Percentiles rank a stretch among this genome's conserved stretches.
These are phyloP conservation scores for Coniochaeta sp. DNA, from an alignment of 2,329 filamentous ascomycete species.

Conservation along the genomic window DNA sequence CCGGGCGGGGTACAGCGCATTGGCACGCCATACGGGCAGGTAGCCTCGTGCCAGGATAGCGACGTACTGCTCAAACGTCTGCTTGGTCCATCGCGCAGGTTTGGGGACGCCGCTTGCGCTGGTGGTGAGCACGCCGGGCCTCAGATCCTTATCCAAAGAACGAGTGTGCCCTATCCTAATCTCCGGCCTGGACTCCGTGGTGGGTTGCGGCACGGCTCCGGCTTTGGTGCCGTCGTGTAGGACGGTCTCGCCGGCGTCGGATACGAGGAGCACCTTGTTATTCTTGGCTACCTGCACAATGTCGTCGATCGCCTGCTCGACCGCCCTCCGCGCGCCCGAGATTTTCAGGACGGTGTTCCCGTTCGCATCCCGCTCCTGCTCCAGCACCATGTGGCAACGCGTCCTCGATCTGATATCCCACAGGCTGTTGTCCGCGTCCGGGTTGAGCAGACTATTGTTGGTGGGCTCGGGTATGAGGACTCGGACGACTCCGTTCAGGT, in stretches of 20 bases:
- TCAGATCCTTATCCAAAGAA: conserved; percentile 4
- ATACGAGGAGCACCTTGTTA: conserved; percentile 11
- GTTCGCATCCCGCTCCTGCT: conserved; percentile 4
- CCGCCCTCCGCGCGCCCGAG: conserved; percentile 13
- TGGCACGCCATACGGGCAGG: conserved; percentile 23
- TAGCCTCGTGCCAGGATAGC: conserved; percentile 30
- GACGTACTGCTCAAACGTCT: conserved; percentile 35
- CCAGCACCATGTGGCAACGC: conserved; percentile 16
- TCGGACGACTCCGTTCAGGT: conserved; percentile 14
- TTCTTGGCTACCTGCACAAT: conserved; percentile 12
- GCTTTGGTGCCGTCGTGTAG: conserved; percentile 5
- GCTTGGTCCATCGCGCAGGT: conserved; percentile 33
- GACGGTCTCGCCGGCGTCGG: conserved; percentile 6
- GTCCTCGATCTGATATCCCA: conserved; percentile 21
- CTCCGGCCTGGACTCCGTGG: background rate
- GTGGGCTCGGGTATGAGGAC: conserved; percentile 15
- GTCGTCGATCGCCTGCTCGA: conserved; percentile 15
- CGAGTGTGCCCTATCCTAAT: conserved; percentile 1
- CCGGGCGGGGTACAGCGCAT: conserved; percentile 25
- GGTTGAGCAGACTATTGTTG: conserved; percentile 9
- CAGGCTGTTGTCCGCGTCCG: conserved; percentile 14
- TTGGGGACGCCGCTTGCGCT: conserved; percentile 31
- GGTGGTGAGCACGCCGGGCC: conserved; percentile 11
- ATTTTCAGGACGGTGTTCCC: conserved; percentile 16
- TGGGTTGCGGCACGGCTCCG: background rate